phyloP scores from a whole-genome alignment of 208 protist genomes.

The Acanthamoeba castellanii region DNA sequence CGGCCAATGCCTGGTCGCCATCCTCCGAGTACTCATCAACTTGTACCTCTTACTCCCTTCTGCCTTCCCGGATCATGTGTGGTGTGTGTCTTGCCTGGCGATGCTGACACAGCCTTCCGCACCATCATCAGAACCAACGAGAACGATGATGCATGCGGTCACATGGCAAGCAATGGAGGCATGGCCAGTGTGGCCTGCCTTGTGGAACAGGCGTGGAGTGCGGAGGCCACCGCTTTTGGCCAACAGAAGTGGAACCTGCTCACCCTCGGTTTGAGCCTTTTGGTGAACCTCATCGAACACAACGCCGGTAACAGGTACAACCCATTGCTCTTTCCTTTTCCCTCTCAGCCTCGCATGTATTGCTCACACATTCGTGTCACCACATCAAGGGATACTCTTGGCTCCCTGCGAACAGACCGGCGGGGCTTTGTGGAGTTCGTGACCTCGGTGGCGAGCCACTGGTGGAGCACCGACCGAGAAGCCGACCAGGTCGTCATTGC shows the following conservation, averaged over 20 bases:
- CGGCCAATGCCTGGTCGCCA: not conserved
- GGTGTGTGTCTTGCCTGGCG: not conserved
- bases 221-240: constrained; percentile 6
- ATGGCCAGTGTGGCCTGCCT: not conserved
- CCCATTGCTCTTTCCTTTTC: not conserved
- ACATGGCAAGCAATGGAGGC: not conserved
- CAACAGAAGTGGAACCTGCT: constrained; percentile 45
- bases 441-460: not conserved
- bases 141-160: not conserved
- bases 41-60: not conserved
- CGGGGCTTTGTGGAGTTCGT: not conserved
- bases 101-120: not conserved
- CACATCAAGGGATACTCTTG: not conserved
- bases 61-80: not conserved
- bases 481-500: constrained; percentile 35
- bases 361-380: not conserved
- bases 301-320: not conserved
- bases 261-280: constrained; percentile 23
- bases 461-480: not conserved
- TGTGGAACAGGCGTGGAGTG: not conserved
- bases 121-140: not conserved
- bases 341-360: too few relatives aligned
- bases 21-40: constrained; percentile 24
- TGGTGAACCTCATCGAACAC: constrained; percentile 39
- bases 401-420: not conserved